Evolutionary conservation across 2,329 filamentous ascomycete species (phyloP).

Genomic region (Pezicula carpinea): DNA sequence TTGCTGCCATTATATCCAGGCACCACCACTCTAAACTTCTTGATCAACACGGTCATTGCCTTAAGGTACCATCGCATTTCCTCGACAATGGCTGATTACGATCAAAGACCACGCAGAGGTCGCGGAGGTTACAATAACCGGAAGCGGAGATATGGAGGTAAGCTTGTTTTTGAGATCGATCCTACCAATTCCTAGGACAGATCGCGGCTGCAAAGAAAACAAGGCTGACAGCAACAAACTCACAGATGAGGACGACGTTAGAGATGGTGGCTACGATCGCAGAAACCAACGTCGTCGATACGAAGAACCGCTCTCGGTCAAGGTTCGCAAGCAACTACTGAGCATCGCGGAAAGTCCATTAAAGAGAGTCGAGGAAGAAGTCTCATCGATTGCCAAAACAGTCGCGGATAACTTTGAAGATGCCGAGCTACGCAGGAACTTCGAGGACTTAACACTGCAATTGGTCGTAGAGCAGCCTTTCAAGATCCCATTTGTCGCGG

Average conservation of each 20-base stretch:
- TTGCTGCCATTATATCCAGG: slow-evolving; percentile 6
- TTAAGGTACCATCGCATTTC: background rate
- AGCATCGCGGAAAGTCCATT: slow-evolving; percentile 78
- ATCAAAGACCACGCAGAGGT: slow-evolving; percentile 32
- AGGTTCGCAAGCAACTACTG: slow-evolving; percentile 73
- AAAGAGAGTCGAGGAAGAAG: slow-evolving; percentile 74
- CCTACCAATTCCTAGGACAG: background rate
- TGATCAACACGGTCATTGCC: slow-evolving; percentile 1
- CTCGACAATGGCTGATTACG: slow-evolving; percentile 46
- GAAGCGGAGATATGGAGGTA: slow-evolving; percentile 79
- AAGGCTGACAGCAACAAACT: slow-evolving; percentile 20
- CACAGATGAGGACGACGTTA: slow-evolving; percentile 65
- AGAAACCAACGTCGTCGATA: slow-evolving; percentile 69
- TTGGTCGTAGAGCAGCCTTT: slow-evolving; percentile 87
- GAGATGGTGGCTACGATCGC: slow-evolving; percentile 48
- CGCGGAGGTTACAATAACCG: slow-evolving; percentile 52
- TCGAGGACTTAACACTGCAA: slow-evolving; percentile 70
- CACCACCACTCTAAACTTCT: slow-evolving; percentile 2
- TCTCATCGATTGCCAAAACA: slow-evolving; percentile 67
- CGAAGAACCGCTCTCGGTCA: slow-evolving; percentile 66
- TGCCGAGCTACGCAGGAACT: slow-evolving; percentile 67
- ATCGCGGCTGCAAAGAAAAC: slow-evolving; percentile 6
- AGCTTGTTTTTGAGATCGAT: slow-evolving; percentile 15
- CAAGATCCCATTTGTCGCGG: slow-evolving; percentile 93
- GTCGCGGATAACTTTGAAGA: slow-evolving; percentile 85